Evolutionary conservation across 495 filamentous ascomycete genomes (phyloP), one percentile per base, ranked within the genome.

Genomic region (Pseudevernia furfuracea): DNA sequence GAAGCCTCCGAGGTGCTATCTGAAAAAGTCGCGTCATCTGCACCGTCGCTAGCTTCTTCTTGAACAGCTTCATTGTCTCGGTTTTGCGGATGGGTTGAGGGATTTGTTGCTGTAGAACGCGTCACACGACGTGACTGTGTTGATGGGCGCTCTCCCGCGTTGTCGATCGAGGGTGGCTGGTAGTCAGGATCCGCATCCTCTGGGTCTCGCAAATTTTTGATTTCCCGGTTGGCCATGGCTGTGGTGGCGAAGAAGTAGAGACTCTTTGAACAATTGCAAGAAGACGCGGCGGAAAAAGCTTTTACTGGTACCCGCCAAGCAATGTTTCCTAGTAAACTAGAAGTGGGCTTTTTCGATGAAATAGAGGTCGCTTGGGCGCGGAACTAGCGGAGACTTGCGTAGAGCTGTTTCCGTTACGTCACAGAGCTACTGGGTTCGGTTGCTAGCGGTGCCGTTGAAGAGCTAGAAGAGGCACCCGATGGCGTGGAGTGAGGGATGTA

Each of bases 121-220:
- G n/a, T 15, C 5, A 14, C 46, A 25, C n/a, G 46, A 11, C 2
- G 46, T 48, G 46, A 11, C 25, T 1, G n/a, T 14, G 2, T 12
- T 6, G n/a, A 25, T 0, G 4, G 8, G 10, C n/a, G n/a, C 9
- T 25, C n/a, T 10, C 25, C 4, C 3, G 2, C 6, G 1, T 11
- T 14, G 8, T 48, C 46, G 23, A 0, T 12, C 14, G 25, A 52
- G 23, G 48, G 17, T 25, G 46, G 23, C 46, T 7, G 23, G 48
- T 28, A 52, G 25, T 52, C 48, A 6, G 3, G 25, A 19, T 52
- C 48, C 0, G 2, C 14, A 12, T 52, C 25, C 8, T 52, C 43
- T n/a, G n/a, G n/a, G n/a, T n/a, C n/a, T n/a, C n/a, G n/a, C n/a
- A n/a, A n/a, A n/a, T n/a, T n/a, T n/a, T n/a, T 14, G 7, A 52